These are phyloP conservation scores for Fusarium sp. DNA, from an alignment of 2,329 filamentous ascomycete genomes.

Conservation along the genomic window DNA sequence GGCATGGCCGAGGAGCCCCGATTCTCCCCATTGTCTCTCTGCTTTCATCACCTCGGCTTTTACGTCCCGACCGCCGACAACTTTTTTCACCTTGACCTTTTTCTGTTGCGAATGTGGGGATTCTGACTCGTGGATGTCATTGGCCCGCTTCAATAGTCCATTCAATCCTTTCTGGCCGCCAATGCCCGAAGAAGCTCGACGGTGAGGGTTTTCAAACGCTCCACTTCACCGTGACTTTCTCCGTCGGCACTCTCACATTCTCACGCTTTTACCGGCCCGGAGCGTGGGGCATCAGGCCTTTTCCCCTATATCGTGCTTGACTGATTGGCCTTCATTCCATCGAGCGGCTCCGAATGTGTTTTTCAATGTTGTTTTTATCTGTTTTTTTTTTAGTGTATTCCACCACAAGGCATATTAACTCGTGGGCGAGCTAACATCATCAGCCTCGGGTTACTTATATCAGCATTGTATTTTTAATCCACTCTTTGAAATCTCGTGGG, in stretches of 20 bases:
- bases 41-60: slow-evolving; percentile 35
- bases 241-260: slow-evolving; percentile 13
- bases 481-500: slow-evolving; percentile 17
- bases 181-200: slow-evolving; percentile 42
- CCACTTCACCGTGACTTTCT: slow-evolving; percentile 42
- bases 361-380: slow-evolving; percentile 17
- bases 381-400: slow-evolving; percentile 24
- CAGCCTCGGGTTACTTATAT: slow-evolving; percentile 22
- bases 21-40: slow-evolving; percentile 26
- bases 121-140: slow-evolving; percentile 1
- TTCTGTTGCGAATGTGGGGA: slow-evolving; percentile 23
- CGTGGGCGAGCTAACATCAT: slow-evolving; percentile 1
- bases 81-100: slow-evolving; percentile 34
- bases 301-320: slow-evolving; percentile 47
- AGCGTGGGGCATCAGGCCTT: slow-evolving; percentile 49
- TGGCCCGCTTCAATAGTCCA: slow-evolving; percentile 40
- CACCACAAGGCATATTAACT: slow-evolving; percentile 28
- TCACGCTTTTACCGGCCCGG: slow-evolving; percentile 41
- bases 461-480: slow-evolving; percentile 27
- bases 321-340: slow-evolving; percentile 52
- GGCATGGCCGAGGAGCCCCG: slow-evolving; percentile 24
- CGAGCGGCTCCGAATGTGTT: slow-evolving; percentile 37
- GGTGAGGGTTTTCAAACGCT: slow-evolving; percentile 44
- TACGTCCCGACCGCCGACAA: slow-evolving; percentile 43
- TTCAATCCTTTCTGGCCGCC: slow-evolving; percentile 30